phyloP scores from a whole-genome alignment of 768 basidiomycete species.

The Boletus rubescentipes region DNA sequence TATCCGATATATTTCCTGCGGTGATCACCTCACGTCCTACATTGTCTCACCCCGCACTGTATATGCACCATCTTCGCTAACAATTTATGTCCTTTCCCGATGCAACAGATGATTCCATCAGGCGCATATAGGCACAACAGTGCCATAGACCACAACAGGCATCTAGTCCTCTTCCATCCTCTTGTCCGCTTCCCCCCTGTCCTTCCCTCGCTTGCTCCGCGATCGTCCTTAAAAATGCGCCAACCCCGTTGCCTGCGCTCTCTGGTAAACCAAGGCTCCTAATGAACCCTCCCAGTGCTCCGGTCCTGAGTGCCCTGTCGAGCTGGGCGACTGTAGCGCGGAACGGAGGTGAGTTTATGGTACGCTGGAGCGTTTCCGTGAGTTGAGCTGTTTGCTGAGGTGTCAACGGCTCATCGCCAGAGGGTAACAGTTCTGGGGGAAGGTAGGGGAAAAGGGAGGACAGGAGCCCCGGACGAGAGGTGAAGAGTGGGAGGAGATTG shows the following conservation, averaged over 20 bases:
- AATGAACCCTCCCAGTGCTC: conserved; percentile 73
- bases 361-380: conserved; percentile 62
- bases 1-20: neutral
- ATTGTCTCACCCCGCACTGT: neutral
- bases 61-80: neutral
- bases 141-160: neutral
- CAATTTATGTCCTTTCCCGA: neutral
- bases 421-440: conserved; percentile 71
- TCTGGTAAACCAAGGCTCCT: conserved; percentile 79
- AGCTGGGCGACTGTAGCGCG: conserved; percentile 74
- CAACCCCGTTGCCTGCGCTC: conserved; percentile 76
- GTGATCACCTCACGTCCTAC: neutral
- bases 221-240: conserved; percentile 78
- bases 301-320: conserved; percentile 83
- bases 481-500: conserved; percentile 71
- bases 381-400: conserved; percentile 24
- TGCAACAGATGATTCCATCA: neutral
- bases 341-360: conserved; percentile 84
- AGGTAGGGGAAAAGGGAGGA: conserved; percentile 76
- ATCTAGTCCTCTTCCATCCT: conserved; percentile 79
- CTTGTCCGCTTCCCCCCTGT: conserved; percentile 18
- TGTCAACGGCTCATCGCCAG: conserved; percentile 45
- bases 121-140: neutral
- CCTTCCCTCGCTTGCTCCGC: conserved; percentile 66
- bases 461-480: conserved; percentile 65